Conservation (phyloP, 2,329 filamentous ascomycete species). For the Drechslera avenae region DNA sequence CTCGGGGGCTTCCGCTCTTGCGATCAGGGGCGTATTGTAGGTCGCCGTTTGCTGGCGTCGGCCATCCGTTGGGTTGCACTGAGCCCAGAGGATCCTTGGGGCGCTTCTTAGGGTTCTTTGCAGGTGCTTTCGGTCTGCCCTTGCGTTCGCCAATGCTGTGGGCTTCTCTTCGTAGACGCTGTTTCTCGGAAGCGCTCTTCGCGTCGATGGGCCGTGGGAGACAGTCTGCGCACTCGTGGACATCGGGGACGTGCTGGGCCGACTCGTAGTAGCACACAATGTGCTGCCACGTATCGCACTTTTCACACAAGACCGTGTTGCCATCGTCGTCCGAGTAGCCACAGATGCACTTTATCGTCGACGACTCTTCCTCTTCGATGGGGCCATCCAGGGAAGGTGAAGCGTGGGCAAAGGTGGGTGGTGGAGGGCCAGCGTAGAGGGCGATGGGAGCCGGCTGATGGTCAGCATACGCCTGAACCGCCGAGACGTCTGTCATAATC, state of each 20-base stretch:
- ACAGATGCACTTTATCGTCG: constrained; percentile 98
- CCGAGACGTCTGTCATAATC: constrained; percentile 53
- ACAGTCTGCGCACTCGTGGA: constrained; percentile 90
- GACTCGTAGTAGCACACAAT: constrained; percentile 94
- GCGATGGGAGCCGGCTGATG: constrained; percentile 48
- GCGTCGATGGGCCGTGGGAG: constrained; percentile 76
- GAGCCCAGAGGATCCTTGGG: constrained; percentile 67
- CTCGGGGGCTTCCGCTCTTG: constrained; percentile 57
- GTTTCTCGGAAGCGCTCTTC: constrained; percentile 75
- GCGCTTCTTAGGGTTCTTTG: constrained; percentile 90
- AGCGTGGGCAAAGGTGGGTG: constrained; percentile 44
- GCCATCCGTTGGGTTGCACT: constrained; percentile 69
- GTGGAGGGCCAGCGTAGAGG: constrained; percentile 35
- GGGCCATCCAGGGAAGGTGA: constrained; percentile 42
- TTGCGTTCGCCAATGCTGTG: constrained; percentile 62
- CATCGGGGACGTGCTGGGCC: constrained; percentile 69
- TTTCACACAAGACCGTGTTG: constrained; percentile 95
- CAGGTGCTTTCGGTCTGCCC: constrained; percentile 74
- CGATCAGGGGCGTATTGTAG: constrained; percentile 54
- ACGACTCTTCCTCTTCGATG: constrained; percentile 75
- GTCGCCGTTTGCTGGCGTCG: constrained; percentile 62
- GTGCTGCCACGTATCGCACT: constrained; percentile 97
- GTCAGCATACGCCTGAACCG: constrained; percentile 51
- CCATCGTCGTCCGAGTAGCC: constrained; percentile 93
- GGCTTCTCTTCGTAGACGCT: constrained; percentile 65